Evolutionary conservation across 2,329 filamentous ascomycete species (phyloP), one percentile per base, ranked within the genome.

Genomic region (Stagonosporopsis chrysanthemi): DNA sequence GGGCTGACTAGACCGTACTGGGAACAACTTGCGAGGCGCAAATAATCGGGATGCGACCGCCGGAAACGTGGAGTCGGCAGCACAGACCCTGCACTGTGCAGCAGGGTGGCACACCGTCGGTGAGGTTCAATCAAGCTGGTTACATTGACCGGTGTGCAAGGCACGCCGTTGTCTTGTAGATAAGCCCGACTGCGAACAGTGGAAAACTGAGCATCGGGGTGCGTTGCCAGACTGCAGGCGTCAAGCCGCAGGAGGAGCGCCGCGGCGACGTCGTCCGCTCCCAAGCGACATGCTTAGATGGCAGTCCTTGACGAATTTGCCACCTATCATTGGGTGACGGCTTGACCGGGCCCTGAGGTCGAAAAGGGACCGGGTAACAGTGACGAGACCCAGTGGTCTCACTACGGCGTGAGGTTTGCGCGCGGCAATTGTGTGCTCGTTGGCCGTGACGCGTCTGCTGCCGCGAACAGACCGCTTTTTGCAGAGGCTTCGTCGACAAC

Each of bases 361-460:
- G 54, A 61, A 60, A 63, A 50, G 53, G 54, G 50, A 54, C 49
- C 43, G 59, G 57, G 52, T 60, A 63, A 56, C 48, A 43, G 62
- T 61, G 64, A 67, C 62, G 64, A 63, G 60, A 56, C 43, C 47
- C 52, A 48, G 53, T 65, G 62, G 64, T 61, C 62, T 69, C 67
- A 69, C 64, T 59, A 68, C 61, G 56, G 65, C 67, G 67, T 70
- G 63, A 66, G 61, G 50, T 49, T 59, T 61, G 58, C 62, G 58
- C 60, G 58, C 46, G 56, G 62, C 56, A 52, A 59, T 54, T 53
- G 42, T 45, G 14, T 36, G 24, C 49, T 52, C 43, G 43, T 47
- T 62, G 54, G 57, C 52, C 50, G 53, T 52, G 35, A 51, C 53
- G 56, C 28, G 39, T 50, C 54, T 57, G 56, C 60, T 49, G 42